Conservation (phyloP, 495 filamentous ascomycete species). For the Chaetomidium leptoderma region DNA sequence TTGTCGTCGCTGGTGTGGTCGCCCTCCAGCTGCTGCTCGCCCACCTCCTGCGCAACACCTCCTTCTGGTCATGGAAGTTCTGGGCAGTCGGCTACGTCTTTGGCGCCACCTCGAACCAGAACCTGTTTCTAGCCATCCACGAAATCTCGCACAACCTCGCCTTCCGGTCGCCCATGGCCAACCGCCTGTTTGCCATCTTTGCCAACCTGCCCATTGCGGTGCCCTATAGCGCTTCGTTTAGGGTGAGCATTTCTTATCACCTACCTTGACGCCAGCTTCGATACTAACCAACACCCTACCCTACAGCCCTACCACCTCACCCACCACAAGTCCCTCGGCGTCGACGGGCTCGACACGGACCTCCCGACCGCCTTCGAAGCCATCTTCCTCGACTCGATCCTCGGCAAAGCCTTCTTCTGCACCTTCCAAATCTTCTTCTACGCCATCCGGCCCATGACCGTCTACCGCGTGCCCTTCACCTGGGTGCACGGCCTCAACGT, state of each 20-base stretch:
- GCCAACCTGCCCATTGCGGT: slow-evolving; percentile 95
- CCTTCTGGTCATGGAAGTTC: slow-evolving; percentile 79
- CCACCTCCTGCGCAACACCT: slow-evolving; percentile 69
- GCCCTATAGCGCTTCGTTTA: slow-evolving; percentile 94
- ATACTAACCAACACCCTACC: slow-evolving; percentile 7
- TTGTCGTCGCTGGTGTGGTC: slow-evolving; percentile 80
- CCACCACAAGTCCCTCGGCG: slow-evolving; percentile 97
- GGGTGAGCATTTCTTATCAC: slow-evolving; percentile 47
- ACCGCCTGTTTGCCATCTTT: slow-evolving; percentile 81
- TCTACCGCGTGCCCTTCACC: slow-evolving; percentile 86
- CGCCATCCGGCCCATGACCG: slow-evolving; percentile 93
- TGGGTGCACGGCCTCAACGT: slow-evolving; percentile 80
- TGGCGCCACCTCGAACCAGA: slow-evolving; percentile 96
- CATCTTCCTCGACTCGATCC: slow-evolving; percentile 88
- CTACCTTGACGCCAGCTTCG: no score
- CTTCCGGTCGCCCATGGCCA: slow-evolving; percentile 77
- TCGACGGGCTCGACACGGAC: slow-evolving; percentile 93
- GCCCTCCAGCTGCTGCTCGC: slow-evolving; percentile 75
- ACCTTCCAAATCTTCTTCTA: slow-evolving; percentile 99
- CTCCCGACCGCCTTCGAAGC: slow-evolving; percentile 91
- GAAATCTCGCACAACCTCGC: slow-evolving; percentile 98
- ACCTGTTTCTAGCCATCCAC: slow-evolving; percentile 97
- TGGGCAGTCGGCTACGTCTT: slow-evolving; percentile 85
- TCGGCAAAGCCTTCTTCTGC: slow-evolving; percentile 98
- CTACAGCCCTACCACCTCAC: slow-evolving; percentile 90